phyloP scores from a whole-genome alignment of 2,329 filamentous ascomycete genomes.

The Calonectria henricotiae region DNA sequence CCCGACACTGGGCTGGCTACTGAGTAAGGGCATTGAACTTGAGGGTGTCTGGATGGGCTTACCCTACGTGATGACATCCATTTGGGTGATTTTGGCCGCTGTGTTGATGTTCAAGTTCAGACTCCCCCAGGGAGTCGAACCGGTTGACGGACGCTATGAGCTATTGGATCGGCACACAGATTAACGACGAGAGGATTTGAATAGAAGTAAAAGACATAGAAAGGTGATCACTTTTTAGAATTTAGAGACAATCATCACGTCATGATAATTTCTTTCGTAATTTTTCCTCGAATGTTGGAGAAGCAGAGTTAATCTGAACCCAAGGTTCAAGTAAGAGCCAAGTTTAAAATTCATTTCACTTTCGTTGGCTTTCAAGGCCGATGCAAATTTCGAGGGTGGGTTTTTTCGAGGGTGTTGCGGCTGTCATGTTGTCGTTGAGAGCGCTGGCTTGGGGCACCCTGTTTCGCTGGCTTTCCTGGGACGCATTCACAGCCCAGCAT shows the following conservation, averaged over 20 bases:
- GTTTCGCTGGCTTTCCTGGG: not conserved
- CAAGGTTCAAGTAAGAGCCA: not conserved
- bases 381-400: no score
- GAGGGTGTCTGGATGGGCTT: conserved; percentile 68
- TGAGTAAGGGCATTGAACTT: conserved; percentile 63
- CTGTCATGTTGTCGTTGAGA: not conserved
- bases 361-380: no score
- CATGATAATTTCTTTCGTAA: not conserved
- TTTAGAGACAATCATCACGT: not conserved
- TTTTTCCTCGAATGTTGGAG: not conserved
- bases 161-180: conserved; percentile 9
- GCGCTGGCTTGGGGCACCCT: not conserved
- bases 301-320: not conserved
- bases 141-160: not conserved
- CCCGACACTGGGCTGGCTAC: conserved; percentile 65
- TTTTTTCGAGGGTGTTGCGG: no score
- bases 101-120: conserved; percentile 53
- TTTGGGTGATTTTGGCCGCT: conserved; percentile 50
- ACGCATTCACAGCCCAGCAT: not conserved
- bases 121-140: conserved; percentile 42
- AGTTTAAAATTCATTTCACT: no score
- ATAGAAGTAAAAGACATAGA: not conserved
- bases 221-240: not conserved
- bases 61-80: conserved; percentile 63
- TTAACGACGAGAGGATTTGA: not conserved